Percentiles rank a stretch among this genome's conserved stretches.
phyloP scores from a whole-genome alignment of 1,284 basidiomycete species.

The Microbotryomycetes sp. region DNA sequence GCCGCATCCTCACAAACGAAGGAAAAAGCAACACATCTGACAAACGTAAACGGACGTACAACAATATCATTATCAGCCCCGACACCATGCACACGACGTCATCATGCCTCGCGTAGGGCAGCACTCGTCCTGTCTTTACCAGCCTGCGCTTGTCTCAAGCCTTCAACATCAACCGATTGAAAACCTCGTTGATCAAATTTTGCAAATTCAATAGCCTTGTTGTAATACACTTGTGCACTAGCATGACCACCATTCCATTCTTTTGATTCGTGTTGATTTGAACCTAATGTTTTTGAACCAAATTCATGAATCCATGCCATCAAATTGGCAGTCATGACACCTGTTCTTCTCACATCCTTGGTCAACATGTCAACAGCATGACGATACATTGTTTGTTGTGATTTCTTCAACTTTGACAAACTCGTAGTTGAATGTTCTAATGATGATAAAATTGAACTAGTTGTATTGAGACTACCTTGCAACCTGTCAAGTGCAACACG shows the following conservation, averaged over 20 bases:
- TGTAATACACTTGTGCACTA: conserved; percentile 3
- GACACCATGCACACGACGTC: neutral
- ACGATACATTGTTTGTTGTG: too few species aligned
- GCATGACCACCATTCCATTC: conserved; percentile 5
- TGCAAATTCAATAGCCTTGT: conserved; percentile 1
- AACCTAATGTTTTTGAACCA: neutral
- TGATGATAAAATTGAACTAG: neutral
- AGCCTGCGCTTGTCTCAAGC: neutral
- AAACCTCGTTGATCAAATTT: neutral
- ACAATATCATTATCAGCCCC: neutral
- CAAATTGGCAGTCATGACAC: conserved; percentile 1
- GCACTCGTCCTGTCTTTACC: conserved; percentile 4
- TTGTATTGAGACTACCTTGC: neutral
- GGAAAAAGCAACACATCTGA: neutral
- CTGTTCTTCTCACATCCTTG: conserved; percentile 6
- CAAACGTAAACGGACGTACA: neutral
- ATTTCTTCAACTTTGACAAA: neutral
- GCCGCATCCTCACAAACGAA: neutral
- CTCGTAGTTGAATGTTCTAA: neutral
- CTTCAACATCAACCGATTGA: neutral
- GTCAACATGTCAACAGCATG: neutral
- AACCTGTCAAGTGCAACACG: neutral
- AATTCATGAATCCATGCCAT: conserved; percentile 3
- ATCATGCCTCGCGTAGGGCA: too few species aligned
- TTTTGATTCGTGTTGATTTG: neutral